A percentile compares a stretch with the other conserved stretches of the same genome.
These are phyloP conservation scores for Coniophora puteana DNA, from an alignment of 1,284 basidiomycete genomes.

Conservation along the genomic window DNA sequence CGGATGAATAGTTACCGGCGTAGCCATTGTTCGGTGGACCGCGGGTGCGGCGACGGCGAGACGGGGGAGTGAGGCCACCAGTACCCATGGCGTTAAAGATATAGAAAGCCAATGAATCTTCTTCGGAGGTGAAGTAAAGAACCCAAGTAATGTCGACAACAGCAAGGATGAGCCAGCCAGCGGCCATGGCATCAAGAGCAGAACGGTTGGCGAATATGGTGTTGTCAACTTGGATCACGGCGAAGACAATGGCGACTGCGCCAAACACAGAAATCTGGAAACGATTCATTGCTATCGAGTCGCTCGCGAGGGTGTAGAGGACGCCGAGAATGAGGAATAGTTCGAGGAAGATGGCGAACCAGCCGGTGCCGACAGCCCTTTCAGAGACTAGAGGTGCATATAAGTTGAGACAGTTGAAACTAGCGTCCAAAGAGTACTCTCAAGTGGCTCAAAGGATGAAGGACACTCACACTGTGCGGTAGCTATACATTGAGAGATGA, in stretches of 20 bases:
- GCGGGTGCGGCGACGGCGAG: slow-evolving; percentile 62
- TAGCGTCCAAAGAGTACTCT: no score
- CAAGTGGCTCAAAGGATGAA: slow-evolving; percentile 3
- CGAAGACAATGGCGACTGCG: slow-evolving; percentile 84
- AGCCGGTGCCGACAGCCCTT: slow-evolving; percentile 62
- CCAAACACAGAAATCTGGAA: slow-evolving; percentile 89
- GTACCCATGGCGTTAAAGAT: slow-evolving; percentile 86
- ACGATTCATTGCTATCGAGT: slow-evolving; percentile 81
- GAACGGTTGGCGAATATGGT: slow-evolving; percentile 53
- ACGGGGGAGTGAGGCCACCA: slow-evolving; percentile 80
- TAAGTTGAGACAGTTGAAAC: slow-evolving; percentile 18
- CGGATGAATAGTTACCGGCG: slow-evolving; percentile 51
- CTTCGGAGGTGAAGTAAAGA: slow-evolving; percentile 94
- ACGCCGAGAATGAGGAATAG: slow-evolving; percentile 80
- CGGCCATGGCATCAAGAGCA: slow-evolving; percentile 79
- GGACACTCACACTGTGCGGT: slow-evolving; percentile 56
- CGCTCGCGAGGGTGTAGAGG: slow-evolving; percentile 78
- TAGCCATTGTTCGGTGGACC: slow-evolving; percentile 63
- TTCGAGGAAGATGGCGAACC: slow-evolving; percentile 93
- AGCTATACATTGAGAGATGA: slow-evolving; percentile 76
- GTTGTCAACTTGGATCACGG: slow-evolving; percentile 73
- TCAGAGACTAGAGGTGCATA: slow-evolving; percentile 34
- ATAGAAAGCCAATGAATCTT: slow-evolving; percentile 81
- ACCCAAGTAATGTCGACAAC: slow-evolving; percentile 94
- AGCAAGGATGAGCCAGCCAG: slow-evolving; percentile 91